These are phyloP conservation scores for Aspergillus quadricinctus DNA, from an alignment of 2,329 filamentous ascomycete species.

Conservation along the genomic window DNA sequence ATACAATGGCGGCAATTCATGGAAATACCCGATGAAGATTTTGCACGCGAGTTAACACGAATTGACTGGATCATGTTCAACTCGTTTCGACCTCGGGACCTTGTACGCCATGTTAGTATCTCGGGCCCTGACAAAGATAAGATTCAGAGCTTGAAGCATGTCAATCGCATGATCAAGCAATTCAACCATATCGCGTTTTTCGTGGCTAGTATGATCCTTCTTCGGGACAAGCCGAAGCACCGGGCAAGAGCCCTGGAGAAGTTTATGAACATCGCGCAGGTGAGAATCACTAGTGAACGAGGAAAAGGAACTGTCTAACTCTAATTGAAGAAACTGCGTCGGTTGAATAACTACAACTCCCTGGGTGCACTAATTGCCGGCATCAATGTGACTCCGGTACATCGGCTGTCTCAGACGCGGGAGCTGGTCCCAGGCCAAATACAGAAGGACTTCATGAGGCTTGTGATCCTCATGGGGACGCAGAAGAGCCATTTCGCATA, in stretches of 20 bases:
- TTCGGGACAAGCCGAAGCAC: conserved; percentile 95
- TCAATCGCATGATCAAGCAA: conserved; percentile 90
- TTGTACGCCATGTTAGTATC: conserved; percentile 85
- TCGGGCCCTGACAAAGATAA: conserved; percentile 49
- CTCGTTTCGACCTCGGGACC: conserved; percentile 85
- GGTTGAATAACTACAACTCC: conserved; percentile 95
- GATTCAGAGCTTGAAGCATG: conserved; percentile 72
- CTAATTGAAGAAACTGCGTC: conserved; percentile 63
- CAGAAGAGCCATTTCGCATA: conserved; percentile 93
- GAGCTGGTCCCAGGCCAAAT: conserved; percentile 66
- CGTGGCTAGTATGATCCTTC: conserved; percentile 76
- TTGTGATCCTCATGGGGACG: conserved; percentile 88
- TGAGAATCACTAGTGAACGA: conserved; percentile 18
- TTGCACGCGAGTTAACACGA: conserved; percentile 86
- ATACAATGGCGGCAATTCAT: conserved; percentile 87
- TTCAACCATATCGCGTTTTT: conserved; percentile 83
- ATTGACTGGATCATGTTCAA: conserved; percentile 99
- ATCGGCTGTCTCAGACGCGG: conserved; percentile 75
- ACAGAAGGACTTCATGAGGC: conserved; percentile 79
- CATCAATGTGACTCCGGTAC: conserved; percentile 81
- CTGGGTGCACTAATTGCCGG: conserved; percentile 91
- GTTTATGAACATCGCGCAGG: conserved; percentile 80
- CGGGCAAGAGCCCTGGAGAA: conserved; percentile 87
- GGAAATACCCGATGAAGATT: conserved; percentile 75
- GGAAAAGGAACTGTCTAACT: conserved; percentile 2